Evolutionary conservation across 257 asterid species (phyloP).

Genomic region (Ligustrum vulgare): DNA sequence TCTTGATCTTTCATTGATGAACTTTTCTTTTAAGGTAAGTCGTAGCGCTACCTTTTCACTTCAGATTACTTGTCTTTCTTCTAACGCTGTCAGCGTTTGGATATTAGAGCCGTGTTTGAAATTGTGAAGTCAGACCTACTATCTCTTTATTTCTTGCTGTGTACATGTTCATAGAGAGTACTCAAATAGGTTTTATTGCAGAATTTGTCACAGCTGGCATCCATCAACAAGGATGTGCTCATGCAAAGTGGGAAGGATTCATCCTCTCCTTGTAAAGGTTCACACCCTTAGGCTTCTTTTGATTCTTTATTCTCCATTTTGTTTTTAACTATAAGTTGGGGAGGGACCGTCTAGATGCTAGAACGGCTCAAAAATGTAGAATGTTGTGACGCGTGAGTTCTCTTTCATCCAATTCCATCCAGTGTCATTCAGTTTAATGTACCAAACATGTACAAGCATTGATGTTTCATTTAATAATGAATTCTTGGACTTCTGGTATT

Average conservation of each 20-base stretch:
- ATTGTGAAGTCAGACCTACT: background rate
- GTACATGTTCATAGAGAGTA: background rate
- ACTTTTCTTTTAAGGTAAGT: constrained; percentile 91
- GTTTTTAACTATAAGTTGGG: background rate
- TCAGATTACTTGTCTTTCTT: background rate
- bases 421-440: background rate
- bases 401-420: background rate
- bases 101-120: background rate
- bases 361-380: background rate
- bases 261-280: constrained; percentile 58
- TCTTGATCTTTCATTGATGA: constrained; percentile 72
- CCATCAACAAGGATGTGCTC: constrained; percentile 85
- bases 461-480: background rate
- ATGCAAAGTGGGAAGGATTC: constrained; percentile 68
- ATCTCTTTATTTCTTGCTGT: background rate
- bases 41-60: background rate
- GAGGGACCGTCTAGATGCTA: background rate
- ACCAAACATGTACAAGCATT: background rate
- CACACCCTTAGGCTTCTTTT: constrained; percentile 30
- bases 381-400: background rate
- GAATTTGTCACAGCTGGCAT: constrained; percentile 91
- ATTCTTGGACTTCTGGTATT: background rate
- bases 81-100: background rate
- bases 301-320: constrained; percentile 10
- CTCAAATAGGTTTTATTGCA: constrained; percentile 33